Evolutionary conservation across 164 flowering plant species (phyloP).

Genomic region (Vitis riparia): DNA sequence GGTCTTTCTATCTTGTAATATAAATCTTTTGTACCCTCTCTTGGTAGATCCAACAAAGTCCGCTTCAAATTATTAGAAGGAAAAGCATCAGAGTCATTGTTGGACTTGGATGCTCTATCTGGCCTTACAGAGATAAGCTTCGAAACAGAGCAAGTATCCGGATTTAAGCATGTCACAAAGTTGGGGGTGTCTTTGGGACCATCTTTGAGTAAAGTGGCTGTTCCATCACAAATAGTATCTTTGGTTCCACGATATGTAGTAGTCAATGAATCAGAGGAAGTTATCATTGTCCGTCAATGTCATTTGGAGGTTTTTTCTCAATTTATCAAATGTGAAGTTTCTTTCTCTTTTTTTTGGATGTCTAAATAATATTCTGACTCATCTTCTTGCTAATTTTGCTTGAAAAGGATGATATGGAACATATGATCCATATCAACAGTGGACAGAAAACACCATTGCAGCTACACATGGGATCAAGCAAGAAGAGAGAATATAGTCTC

Average conservation of each 20-base stretch:
- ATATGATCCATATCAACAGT: constrained; percentile 39
- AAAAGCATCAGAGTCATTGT: constrained; percentile 39
- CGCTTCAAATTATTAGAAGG: constrained; percentile 50
- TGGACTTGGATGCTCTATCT: constrained; percentile 82
- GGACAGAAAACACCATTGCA: constrained; percentile 54
- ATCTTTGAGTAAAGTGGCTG: constrained; percentile 26
- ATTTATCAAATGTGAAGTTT: neutral
- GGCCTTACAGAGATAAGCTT: constrained; percentile 77
- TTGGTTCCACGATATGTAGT: constrained; percentile 73
- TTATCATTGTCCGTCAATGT: constrained; percentile 69
- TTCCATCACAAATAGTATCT: constrained; percentile 63
- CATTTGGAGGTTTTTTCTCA: constrained; percentile 59
- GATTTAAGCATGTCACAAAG: constrained; percentile 40
- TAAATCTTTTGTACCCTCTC: constrained; percentile 10
- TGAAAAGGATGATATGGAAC: constrained; percentile 60
- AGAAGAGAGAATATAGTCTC: constrained; percentile 47
- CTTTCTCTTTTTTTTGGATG: neutral
- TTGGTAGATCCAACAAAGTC: constrained; percentile 66
- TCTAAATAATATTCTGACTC: constrained; percentile 1
- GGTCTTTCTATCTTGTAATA: neutral
- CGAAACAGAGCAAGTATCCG: constrained; percentile 40
- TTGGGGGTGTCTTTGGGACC: constrained; percentile 77
- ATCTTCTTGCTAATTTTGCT: constrained; percentile 8
- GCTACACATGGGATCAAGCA: constrained; percentile 35
- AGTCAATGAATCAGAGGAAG: constrained; percentile 64